Base-by-base conservation (phyloP, 179 eudicot genomes). In the Actinidia arguta region DNA sequence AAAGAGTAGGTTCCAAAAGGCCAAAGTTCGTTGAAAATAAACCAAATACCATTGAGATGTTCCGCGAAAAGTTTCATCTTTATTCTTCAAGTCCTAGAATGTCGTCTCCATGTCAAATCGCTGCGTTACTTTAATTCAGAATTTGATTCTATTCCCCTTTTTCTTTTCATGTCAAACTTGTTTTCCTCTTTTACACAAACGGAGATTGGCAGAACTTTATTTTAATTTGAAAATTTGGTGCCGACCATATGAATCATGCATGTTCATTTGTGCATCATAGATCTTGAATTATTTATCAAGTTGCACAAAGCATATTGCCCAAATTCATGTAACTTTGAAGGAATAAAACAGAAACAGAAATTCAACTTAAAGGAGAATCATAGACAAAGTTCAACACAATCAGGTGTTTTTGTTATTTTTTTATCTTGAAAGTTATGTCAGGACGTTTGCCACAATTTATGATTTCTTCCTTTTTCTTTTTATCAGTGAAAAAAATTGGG, bases 111-210 rank as follows among this genome's bases (percentile, higher is more conserved):
- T 17, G 62, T 25, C n/a, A 54, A 74, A 54, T 52, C n/a, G n/a
- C 63, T 52, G 17, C 63, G 47, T 74, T 75, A 18, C 64, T 75
- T 55, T 18, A 36, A n/a, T n/a, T n/a, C n/a, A 50, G 78, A 55
- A 75, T 75, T 75, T 75, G 78, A 55, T 75, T 75, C 78, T 36
- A 55, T 31, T 75, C n/a, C n/a, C 58, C 78, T 56, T 75, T 50
- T 14, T 25, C 64, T 55, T 75, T 56, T 75, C n/a, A 7, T n/a
- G 61, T 55, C 66, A 36, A 75, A 54, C 27, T 17, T 39, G 27
- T 25, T 36, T 36, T 5, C 78, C 66, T 27, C 48, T 75, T 75
- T 31, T 55, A 64, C n/a, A 54, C 64, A 56, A 75, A 75, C 55
- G 31, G 39, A 52, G 62, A 73, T 73, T 73, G 52, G 16, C 62